Evolutionary conservation across 2,329 filamentous ascomycete genomes (phyloP), one percentile per base, ranked within the genome.

Genomic region (Venturia aucupariae): DNA sequence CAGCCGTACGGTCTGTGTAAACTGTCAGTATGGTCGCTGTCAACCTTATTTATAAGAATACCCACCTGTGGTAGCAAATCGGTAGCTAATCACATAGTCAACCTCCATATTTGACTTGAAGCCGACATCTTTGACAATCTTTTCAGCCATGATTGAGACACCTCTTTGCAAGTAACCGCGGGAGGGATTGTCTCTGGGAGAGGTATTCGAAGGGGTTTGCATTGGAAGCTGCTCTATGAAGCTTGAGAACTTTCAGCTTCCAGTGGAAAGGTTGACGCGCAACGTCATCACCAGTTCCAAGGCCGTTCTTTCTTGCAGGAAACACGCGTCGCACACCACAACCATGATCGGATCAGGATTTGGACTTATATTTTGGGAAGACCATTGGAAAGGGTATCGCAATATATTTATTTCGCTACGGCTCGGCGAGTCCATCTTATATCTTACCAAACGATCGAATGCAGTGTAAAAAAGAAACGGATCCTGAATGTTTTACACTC

Each of bases 61-160:
- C 78, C 67, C 79, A 89, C 90, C 85, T 65, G 85, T 82, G 55
- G 84, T 80, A 32, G 86, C 83, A 71, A 93, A 87, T 65, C 87
- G 82, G 77, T 90, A 96, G 72, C 86, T 84, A 67, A 97, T 83
- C 65, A 96, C 91, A 81, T 91, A 97, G 79, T 97, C 92, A 66
- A 96, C 90, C 63, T 90, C 83, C 71, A 87, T 63, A 30, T 63
- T 63, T 39, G 62, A 35, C 62, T 63, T 15, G 42, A 38, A 42
- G 30, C 27, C 51, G 32, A 32, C 27, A 24, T 63, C 62, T 39
- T 63, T 60, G 32, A 41, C 38, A 22, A 44, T 38, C 15, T 60
- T 60, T 41, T 32, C 30, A 24, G 59, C 59, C 59, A 60, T 60
- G 35, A 15, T 60, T 38, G 51, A 35, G 1, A 32, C 19, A 19